Base-by-base conservation (phyloP, 2,329 filamentous ascomycete genomes). In the Phaeosphaeriaceae sp. region DNA sequence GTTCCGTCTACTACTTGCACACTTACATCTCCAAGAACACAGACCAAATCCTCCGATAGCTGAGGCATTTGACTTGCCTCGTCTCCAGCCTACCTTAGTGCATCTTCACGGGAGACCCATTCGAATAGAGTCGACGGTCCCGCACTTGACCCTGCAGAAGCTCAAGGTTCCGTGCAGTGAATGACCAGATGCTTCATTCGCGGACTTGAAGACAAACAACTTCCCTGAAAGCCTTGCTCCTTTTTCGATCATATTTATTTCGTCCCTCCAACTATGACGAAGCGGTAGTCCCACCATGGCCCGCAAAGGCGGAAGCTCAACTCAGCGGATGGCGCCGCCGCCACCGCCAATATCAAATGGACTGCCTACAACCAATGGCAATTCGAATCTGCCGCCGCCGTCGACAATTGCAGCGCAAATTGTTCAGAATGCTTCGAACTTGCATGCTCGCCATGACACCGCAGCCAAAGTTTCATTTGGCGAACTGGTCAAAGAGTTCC, bases 391-490 rank as follows among this genome's bases (percentile, higher is more conserved):
- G 10, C 72, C 73, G 26, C 82, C 81, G 42, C 91, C 93, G 13
- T 97, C 94, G 17, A 96, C 93, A 10, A 85, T 97, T 70, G 93
- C 94, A 53, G 92, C 92, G 13, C 92, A 96, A 77, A 88, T 97
- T 57, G 92, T 95, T 64, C 89, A 92, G 74, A 92, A 92, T 74
- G 88, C 93, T 62, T 88, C 90, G 46, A 86, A 90, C 22, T 86
- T 86, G 51, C 84, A 85, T 52, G 85, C 84, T 61, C 87, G 85
- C 47, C 85, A 86, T 54, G 85, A 86, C 69, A 86, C 86, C 53
- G 85, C 90, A 68, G 88, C 90, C 68, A 89, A 88, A 59, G 88
- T 89, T 66, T 91, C 92, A 51, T 89, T 97, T 63, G 89, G 91
- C 62, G 88, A 89, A 53, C 84, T 97, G 2, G 83, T 94, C 24